A percentile compares a stretch with the other conserved stretches of the same genome.
Conservation (phyloP, 2,329 filamentous ascomycete species). For the Aureobasidium sp. region DNA sequence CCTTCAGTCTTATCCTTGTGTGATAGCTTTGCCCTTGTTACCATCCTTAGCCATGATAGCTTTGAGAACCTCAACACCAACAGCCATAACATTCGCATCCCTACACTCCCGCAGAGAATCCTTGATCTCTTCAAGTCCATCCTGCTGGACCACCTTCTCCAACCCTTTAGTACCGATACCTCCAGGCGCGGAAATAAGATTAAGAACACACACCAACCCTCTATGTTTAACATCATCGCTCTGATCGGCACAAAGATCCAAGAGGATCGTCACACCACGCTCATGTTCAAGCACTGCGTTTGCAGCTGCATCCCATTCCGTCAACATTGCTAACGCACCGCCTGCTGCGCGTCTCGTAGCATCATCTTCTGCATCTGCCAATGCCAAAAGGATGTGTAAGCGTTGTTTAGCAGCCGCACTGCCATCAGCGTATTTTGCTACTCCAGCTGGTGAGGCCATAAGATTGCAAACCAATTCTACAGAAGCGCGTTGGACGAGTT, state of each 20-base stretch:
- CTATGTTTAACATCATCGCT: slow-evolving; percentile 60
- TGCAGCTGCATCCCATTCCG: slow-evolving; percentile 68
- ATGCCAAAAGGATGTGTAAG: slow-evolving; percentile 75
- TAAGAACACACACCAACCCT: slow-evolving; percentile 59
- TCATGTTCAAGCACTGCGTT: slow-evolving; percentile 63
- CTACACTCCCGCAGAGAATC: slow-evolving; percentile 62
- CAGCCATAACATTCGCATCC: slow-evolving; percentile 61
- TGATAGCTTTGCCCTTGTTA: neutral
- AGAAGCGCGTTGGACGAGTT: slow-evolving; percentile 70
- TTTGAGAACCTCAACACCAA: slow-evolving; percentile 68
- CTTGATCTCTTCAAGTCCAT: slow-evolving; percentile 62
- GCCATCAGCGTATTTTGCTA: slow-evolving; percentile 62
- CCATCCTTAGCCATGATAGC: neutral
- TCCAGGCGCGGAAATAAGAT: slow-evolving; percentile 62
- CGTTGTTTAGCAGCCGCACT: slow-evolving; percentile 63
- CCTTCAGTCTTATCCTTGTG: neutral
- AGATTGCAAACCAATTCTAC: slow-evolving; percentile 91
- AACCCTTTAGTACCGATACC: slow-evolving; percentile 55
- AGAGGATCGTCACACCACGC: slow-evolving; percentile 66
- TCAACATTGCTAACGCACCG: slow-evolving; percentile 79
- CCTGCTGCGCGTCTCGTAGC: slow-evolving; percentile 77
- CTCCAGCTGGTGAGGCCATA: slow-evolving; percentile 60
- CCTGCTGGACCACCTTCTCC: slow-evolving; percentile 42
- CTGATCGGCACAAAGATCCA: slow-evolving; percentile 69
- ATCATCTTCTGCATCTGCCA: slow-evolving; percentile 77